Conservation (phyloP, 192 early-diverging fungal species). For the Radiomyces spectabilis region DNA sequence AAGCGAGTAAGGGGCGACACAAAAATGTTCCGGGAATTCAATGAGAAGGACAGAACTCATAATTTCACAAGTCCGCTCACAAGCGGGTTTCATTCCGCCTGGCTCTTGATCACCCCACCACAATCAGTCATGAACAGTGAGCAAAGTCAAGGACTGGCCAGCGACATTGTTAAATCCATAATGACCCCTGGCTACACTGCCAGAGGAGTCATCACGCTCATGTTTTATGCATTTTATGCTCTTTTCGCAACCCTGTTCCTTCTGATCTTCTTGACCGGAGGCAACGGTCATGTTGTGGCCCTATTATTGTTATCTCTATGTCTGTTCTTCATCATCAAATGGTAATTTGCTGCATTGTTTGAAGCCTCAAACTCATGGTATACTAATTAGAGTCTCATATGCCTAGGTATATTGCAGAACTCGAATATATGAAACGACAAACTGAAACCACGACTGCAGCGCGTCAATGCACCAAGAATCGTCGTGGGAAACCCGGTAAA, state of each 20-base stretch:
- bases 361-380: no score
- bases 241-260: slow-evolving; percentile 20
- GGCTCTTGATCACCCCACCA: no score
- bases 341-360: no score
- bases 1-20: neutral
- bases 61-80: no score
- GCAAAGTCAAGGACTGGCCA: slow-evolving; percentile 11
- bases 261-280: slow-evolving; percentile 16
- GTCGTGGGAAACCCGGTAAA: neutral
- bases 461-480: neutral
- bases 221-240: slow-evolving; percentile 29
- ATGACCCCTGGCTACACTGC: slow-evolving; percentile 33
- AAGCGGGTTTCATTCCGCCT: no score
- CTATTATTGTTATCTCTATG: slow-evolving; percentile 22
- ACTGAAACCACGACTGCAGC: neutral
- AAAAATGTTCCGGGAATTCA: no score
- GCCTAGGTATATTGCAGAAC: neutral
- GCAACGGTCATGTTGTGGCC: slow-evolving; percentile 27
- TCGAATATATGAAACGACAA: neutral
- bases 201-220: slow-evolving; percentile 17
- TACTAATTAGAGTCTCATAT: no score
- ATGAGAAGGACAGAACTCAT: no score
- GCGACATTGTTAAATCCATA: slow-evolving; percentile 23
- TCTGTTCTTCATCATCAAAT: slow-evolving; percentile 21
- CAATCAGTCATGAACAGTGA: no score